These are phyloP conservation scores for Entelexis sorbosivorans DNA, from an alignment of 1,139 yeast species.

Conservation along the genomic window DNA sequence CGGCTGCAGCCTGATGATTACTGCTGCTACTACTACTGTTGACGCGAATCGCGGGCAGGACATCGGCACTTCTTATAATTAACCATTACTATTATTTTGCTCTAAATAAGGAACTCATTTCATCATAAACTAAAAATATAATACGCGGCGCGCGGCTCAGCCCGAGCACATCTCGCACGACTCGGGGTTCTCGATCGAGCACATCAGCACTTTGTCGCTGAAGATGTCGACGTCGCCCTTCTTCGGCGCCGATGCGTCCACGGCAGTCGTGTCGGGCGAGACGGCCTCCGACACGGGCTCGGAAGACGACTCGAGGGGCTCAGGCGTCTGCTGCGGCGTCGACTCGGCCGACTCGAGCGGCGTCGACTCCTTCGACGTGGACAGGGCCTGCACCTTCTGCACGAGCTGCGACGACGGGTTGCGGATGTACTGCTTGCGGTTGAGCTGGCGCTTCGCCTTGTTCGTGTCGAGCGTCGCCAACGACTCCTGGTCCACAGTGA, in stretches of 20 bases:
- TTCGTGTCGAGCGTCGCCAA: slow-evolving; percentile 32
- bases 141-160: slow-evolving; percentile 30
- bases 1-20: no score
- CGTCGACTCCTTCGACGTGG: slow-evolving; percentile 5
- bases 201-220: slow-evolving; percentile 87
- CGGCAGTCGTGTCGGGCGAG: slow-evolving; percentile 17
- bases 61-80: no score
- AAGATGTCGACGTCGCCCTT: slow-evolving; percentile 52
- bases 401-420: slow-evolving; percentile 13
- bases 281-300: slow-evolving; percentile 6
- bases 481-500: slow-evolving; percentile 61
- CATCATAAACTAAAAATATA: slow-evolving; percentile 4
- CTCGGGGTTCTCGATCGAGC: slow-evolving; percentile 94
- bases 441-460: slow-evolving; percentile 25
- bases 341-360: not conserved
- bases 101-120: slow-evolving; percentile 6
- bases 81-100: not conserved
- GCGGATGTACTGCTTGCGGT: slow-evolving; percentile 31
- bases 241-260: slow-evolving; percentile 11
- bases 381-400: slow-evolving; percentile 13
- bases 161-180: slow-evolving; percentile 99
- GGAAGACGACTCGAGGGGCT: slow-evolving; percentile 1
- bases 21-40: no score
- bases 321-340: slow-evolving; percentile 5
- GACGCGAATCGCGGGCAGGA: no score